Evolutionary conservation across 495 filamentous ascomycete genomes (phyloP).

Genomic region (Aspergillus indologenus): DNA sequence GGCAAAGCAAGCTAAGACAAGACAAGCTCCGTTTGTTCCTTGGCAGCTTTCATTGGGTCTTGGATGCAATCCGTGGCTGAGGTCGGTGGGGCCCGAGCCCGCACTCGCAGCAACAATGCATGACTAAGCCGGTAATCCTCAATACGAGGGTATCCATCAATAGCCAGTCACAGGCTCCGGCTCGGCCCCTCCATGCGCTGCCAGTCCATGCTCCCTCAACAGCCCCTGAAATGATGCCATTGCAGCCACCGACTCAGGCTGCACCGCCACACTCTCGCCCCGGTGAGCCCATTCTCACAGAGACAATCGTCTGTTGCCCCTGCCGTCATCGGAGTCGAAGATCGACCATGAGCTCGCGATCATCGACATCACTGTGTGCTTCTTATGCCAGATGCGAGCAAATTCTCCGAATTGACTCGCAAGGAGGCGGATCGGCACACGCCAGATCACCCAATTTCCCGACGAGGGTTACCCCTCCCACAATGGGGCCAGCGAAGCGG

Average conservation of each 20-base stretch:
- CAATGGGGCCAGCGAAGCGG: not conserved
- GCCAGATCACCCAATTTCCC: not conserved
- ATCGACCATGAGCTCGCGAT: not conserved
- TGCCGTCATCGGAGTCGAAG: not conserved
- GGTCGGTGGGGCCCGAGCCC: not conserved
- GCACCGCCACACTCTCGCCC: not conserved
- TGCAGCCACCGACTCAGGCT: no score
- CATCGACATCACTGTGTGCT: no score
- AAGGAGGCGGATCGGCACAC: not conserved
- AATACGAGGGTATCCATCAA: not conserved
- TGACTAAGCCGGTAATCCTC: not conserved
- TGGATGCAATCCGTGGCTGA: not conserved
- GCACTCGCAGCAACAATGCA: not conserved
- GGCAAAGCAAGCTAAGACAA: constrained; percentile 4
- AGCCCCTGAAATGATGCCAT: not conserved
- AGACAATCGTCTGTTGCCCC: not conserved
- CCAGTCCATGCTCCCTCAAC: no score
- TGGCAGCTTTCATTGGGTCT: not conserved
- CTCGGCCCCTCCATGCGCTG: no score
- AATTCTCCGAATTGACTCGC: not conserved
- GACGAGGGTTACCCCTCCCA: not conserved
- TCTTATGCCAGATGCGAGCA: not conserved
- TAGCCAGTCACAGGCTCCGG: no score
- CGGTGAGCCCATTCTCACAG: no score
- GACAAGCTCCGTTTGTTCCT: not conserved